Conservation (phyloP, 2,329 filamentous ascomycete species). For the Emergomyces pasteurianus region DNA sequence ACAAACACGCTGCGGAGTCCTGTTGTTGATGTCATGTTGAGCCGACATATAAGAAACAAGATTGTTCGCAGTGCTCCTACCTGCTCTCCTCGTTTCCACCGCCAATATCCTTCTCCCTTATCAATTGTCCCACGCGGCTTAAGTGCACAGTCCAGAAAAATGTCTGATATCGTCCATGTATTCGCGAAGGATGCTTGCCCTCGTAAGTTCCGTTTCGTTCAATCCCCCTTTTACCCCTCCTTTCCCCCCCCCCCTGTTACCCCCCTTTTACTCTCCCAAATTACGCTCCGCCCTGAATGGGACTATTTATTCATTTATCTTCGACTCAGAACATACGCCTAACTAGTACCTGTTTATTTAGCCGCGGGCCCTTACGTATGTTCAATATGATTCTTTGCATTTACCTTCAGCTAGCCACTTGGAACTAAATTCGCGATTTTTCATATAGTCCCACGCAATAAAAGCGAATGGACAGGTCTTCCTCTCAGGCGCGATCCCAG, state of each 20-base stretch:
- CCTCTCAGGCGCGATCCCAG: conserved; percentile 67
- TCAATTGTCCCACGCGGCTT: background rate
- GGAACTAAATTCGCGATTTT: background rate
- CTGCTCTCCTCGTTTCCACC: background rate
- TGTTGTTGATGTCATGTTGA: background rate
- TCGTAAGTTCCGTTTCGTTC: conserved; percentile 24
- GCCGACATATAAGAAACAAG: background rate
- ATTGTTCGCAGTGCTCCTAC: background rate
- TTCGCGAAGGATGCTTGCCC: conserved; percentile 34
- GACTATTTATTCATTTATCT: background rate
- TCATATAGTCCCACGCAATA: conserved; percentile 45
- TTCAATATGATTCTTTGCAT: conserved; percentile 4
- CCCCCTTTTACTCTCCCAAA: background rate
- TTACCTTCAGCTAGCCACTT: conserved; percentile 1
- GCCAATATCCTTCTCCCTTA: background rate
- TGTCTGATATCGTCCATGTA: conserved; percentile 30
- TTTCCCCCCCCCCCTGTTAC: too few species aligned
- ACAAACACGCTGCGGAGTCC: background rate
- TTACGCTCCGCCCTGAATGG: background rate
- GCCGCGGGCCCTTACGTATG: conserved; percentile 32
- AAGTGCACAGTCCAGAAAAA: conserved; percentile 13
- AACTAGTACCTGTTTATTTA: background rate
- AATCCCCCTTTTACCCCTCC: background rate
- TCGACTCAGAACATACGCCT: background rate
- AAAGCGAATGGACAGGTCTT: conserved; percentile 57